A percentile compares a stretch with the other conserved stretches of the same genome.
Conservation (phyloP, 148 eudicot species). For the Diospyros lotus region DNA sequence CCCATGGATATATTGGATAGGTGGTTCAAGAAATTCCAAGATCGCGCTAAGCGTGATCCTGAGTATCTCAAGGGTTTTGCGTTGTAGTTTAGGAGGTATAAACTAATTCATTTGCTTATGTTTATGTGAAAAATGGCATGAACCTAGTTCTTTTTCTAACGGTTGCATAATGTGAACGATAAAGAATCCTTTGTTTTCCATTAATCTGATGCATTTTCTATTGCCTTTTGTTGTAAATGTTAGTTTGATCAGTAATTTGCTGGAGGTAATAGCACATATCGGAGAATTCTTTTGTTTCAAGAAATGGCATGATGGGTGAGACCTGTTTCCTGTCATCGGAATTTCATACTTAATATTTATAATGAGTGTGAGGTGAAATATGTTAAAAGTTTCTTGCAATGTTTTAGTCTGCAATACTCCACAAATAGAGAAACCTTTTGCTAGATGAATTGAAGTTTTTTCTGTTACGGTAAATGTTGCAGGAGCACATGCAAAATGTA, state of each 20-base stretch:
- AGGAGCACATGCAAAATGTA: no score
- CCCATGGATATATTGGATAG: slow-evolving; percentile 93
- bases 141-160: slow-evolving; percentile 4
- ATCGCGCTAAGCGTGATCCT: slow-evolving; percentile 88
- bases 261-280: neutral
- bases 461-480: no score
- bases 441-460: no score
- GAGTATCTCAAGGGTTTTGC: slow-evolving; percentile 86
- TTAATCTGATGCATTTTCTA: neutral
- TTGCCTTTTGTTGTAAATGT: neutral
- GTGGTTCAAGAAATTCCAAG: slow-evolving; percentile 98
- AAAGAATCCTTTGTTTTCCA: neutral
- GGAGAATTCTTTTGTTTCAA: neutral
- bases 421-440: no score
- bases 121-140: neutral
- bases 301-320: neutral
- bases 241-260: neutral
- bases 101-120: no score
- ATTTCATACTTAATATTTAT: no score
- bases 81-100: slow-evolving; percentile 37
- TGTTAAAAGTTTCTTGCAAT: no score
- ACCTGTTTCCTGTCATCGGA: neutral
- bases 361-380: no score
- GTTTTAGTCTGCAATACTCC: no score
- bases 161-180: no score